These are phyloP conservation scores for Calonectria honghensis DNA, from an alignment of 2,329 filamentous ascomycete genomes.

Conservation along the genomic window DNA sequence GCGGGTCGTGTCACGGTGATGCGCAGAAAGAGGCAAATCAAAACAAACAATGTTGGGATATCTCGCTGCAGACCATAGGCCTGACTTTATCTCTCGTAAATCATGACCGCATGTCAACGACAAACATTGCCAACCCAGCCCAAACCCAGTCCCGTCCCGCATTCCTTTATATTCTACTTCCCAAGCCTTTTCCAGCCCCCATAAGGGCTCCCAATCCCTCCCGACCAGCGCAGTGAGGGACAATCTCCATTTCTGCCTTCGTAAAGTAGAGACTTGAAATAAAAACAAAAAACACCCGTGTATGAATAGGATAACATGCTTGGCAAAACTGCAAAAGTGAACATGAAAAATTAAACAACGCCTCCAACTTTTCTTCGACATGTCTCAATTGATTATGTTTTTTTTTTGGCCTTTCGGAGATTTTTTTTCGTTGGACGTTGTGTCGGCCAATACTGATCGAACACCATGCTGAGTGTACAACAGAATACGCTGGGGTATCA, in stretches of 20 bases:
- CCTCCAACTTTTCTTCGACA: constrained; percentile 44
- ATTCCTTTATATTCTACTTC: constrained; percentile 43
- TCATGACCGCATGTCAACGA: constrained; percentile 53
- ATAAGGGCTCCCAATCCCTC: constrained; percentile 33
- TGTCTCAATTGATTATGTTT: constrained; percentile 23
- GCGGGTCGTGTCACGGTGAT: constrained; percentile 13
- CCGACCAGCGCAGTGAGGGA: constrained; percentile 42
- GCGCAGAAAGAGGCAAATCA: constrained; percentile 10
- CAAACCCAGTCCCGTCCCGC: constrained; percentile 38
- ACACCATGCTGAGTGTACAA: constrained; percentile 49
- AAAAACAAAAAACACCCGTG: constrained; percentile 30
- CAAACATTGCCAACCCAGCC: constrained; percentile 47
- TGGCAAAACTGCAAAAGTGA: constrained; percentile 24
- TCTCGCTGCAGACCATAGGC: constrained; percentile 50
- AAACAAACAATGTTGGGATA: constrained; percentile 46
- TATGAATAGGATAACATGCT: constrained; percentile 39
- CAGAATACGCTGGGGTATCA: constrained; percentile 58
- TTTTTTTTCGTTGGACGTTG: constrained; percentile 9
- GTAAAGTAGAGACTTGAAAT: constrained; percentile 3
- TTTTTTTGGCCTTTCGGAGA: constrained; percentile 17
- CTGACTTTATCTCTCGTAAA: constrained; percentile 55
- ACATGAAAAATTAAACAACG: constrained; percentile 42
- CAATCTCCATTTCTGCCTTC: constrained; percentile 45
- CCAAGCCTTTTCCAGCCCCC: constrained; percentile 31
- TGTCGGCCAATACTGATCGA: constrained; percentile 22